Evolutionary conservation across 129 eudicot species (phyloP).

Genomic region (Oenanthe sinensis): DNA sequence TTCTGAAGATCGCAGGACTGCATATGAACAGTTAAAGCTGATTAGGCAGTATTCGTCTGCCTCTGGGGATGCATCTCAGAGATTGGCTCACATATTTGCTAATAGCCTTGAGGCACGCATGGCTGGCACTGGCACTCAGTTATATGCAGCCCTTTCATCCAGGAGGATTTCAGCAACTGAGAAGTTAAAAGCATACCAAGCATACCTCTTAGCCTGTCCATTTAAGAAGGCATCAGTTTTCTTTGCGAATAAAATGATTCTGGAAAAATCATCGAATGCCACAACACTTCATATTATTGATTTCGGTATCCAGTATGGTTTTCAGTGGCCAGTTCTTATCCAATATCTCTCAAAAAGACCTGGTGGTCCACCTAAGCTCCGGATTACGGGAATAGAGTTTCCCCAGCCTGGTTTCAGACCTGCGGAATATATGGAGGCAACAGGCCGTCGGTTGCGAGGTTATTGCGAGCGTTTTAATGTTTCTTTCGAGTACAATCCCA

Average conservation of each 20-base stretch:
- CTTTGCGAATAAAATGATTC: conserved; percentile 41
- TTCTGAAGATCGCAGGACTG: conserved; percentile 51
- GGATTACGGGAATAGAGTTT: conserved; percentile 64
- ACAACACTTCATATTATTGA: conserved; percentile 57
- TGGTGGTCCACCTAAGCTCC: conserved; percentile 54
- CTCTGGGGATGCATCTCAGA: conserved; percentile 53
- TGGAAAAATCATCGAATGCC: conserved; percentile 24
- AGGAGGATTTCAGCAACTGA: conserved; percentile 45
- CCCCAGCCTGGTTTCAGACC: conserved; percentile 71
- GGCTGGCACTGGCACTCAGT: conserved; percentile 61
- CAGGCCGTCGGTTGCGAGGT: conserved; percentile 46
- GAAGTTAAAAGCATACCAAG: conserved; percentile 57
- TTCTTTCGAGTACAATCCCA: conserved; percentile 53
- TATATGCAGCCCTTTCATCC: conserved; percentile 40
- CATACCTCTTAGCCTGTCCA: conserved; percentile 58
- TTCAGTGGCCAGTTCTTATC: conserved; percentile 71
- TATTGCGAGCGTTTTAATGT: conserved; percentile 64
- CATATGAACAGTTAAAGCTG: conserved; percentile 52
- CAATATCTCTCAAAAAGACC: conserved; percentile 41
- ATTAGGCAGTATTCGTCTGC: conserved; percentile 53
- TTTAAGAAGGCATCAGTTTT: conserved; percentile 44
- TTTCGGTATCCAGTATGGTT: conserved; percentile 63
- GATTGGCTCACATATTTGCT: conserved; percentile 54
- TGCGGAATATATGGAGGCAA: conserved; percentile 49
- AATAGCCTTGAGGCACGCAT: conserved; percentile 68